phyloP scores from a whole-genome alignment of 441 rosid species.

The Croton setiger region DNA sequence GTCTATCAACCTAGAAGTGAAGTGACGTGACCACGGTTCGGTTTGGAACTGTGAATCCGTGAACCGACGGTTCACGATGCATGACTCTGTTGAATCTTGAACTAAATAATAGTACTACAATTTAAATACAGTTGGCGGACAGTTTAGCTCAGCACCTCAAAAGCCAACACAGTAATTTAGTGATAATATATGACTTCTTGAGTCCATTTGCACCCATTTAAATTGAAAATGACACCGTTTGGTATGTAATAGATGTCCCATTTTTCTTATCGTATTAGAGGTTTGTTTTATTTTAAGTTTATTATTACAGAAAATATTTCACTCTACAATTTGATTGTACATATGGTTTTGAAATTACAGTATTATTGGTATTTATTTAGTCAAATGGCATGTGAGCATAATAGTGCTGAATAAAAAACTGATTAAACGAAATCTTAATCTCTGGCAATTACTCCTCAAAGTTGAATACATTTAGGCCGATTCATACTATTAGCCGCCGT shows the following conservation, averaged over 20 bases:
- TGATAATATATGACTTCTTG: neutral
- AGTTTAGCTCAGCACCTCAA: no score
- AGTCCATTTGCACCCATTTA: neutral
- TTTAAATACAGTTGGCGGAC: no score
- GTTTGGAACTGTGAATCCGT: no score
- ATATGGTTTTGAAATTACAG: slow-evolving; percentile 1
- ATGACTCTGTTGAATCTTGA: no score
- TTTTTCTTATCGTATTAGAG: neutral
- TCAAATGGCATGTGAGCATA: neutral
- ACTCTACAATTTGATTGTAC: neutral
- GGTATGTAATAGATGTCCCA: neutral
- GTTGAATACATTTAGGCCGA: neutral
- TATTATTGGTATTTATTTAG: no score
- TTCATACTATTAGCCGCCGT: no score
- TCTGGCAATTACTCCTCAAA: neutral
- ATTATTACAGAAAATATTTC: no score
- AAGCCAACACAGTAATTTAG: neutral
- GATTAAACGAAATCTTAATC: neutral
- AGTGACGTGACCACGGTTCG: no score
- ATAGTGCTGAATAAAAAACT: neutral
- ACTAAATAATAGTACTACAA: no score
- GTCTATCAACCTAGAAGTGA: no score
- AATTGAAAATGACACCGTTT: slow-evolving; percentile 7
- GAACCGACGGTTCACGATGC: no score
- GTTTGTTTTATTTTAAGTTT: no score